Evolutionary conservation across 106 monocot genomes (phyloP).

Genomic region (Ottelia alismoides): DNA sequence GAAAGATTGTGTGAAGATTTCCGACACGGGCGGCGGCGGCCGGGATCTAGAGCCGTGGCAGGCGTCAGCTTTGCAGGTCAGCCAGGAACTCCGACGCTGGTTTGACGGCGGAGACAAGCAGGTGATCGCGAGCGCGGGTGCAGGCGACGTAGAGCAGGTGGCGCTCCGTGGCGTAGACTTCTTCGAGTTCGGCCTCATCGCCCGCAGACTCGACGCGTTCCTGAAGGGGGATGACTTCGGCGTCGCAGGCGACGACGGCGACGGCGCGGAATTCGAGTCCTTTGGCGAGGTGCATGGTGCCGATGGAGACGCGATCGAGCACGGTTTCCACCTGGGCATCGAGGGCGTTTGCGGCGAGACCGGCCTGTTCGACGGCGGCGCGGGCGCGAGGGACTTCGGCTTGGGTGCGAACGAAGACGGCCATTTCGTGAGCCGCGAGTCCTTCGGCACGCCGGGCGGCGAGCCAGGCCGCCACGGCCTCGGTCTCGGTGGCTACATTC

Average conservation of each 20-base stretch:
- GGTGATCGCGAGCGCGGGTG: neutral
- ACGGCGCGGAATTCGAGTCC: neutral
- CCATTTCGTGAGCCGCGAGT: neutral
- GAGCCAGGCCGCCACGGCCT: neutral
- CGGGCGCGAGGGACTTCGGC: neutral
- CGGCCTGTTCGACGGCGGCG: neutral
- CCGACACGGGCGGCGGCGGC: too few relatives aligned
- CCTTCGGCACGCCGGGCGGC: neutral
- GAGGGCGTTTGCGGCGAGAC: neutral
- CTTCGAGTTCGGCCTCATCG: neutral
- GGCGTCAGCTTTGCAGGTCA: too few relatives aligned
- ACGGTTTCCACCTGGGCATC: neutral
- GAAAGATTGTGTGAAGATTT: too few relatives aligned
- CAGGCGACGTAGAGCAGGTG: neutral
- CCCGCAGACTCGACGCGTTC: neutral
- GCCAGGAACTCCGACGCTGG: neutral
- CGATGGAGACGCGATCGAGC: neutral
- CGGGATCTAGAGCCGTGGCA: too few relatives aligned
- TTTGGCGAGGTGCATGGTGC: neutral
- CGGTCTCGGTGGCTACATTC: neutral
- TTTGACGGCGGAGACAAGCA: neutral
- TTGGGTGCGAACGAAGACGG: neutral
- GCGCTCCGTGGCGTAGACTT: neutral
- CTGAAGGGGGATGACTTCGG: neutral
- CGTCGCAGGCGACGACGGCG: neutral